Base-by-base conservation (phyloP, 768 basidiomycete genomes). In the Macrolepiota fuliginosa region DNA sequence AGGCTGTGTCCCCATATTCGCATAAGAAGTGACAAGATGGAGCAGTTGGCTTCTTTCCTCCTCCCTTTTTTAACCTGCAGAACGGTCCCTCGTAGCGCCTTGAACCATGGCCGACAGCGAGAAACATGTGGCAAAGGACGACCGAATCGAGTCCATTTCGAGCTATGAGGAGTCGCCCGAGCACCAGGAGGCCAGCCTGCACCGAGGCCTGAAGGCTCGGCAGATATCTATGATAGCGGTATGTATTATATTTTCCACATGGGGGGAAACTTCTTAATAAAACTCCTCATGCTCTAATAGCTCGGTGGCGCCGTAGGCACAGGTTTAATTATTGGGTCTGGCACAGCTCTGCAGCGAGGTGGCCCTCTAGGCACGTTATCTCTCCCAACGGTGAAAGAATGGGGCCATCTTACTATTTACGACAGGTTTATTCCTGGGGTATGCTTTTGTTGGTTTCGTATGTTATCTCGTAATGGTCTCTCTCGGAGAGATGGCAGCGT, bases 401-500 rank as follows among this genome's bases (percentile, higher is more conserved):
- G 6, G 32, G 42, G 15, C 27, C 42, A 56, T 27, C 47, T 52
- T 42, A 22, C 4, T 40, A 35, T 42, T 37, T 54, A 11, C 22
- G 37, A 60, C 54, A 74, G 73, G 74, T 58, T 56, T 75, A 32
- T 62, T 75, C 11, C 62, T 75, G 42, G 80, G 79, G 2, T 80
- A 80, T 63, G 66, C 74, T 6, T 82, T 83, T 65, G 79, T 87
- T 53, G 84, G 86, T 15, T 72, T 82, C 49, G 75, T 86, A 24
- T 84, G 83, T 69, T 84, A 83, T 70, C 72, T 87, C 58, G 86
- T 85, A 58, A 85, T 86, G 83, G 73, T 83, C 42, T 76, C 80
- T 9, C 74, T 82, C 4, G 80, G 81, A 56, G 81, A 81, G 68
- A 81, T 82, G 79, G 77, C 81, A 22, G 74, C 80, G 13, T 82